Base-by-base conservation (phyloP, 108 stramenopile genomes). In the Parmales sp. region DNA sequence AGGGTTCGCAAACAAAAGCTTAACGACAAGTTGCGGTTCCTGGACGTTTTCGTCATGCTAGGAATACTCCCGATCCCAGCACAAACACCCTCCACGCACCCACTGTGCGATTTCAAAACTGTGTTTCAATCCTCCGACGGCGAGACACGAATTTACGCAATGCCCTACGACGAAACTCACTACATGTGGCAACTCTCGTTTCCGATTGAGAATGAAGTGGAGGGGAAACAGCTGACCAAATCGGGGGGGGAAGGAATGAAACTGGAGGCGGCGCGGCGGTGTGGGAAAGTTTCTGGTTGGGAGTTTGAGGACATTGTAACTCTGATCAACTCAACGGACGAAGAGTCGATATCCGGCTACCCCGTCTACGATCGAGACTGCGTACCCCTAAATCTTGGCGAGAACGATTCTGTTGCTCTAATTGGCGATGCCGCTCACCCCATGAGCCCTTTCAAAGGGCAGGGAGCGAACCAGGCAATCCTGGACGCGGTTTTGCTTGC, bases 171-270 rank as follows among this genome's bases (percentile, higher is more conserved):
- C n/a, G n/a, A 20, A 3, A 39, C 13, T 85, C 88, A 16, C 8
- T 60, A 80, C 65, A 91, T 91, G 90, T 91, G 90, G 90, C 90
- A 91, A 45, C 76, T 91, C 13, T 83, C 82, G 63, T 89, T 91
- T 67, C 87, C 87, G 16, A 71, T 89, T 0, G 29, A 28, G 73
- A 69, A 76, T 22, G 87, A 89, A 70, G 37, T 37, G 26, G 74
- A 77, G 23, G 85, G 86, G 36, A 74, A 74, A 38, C 69, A 69
- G 20, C 46, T 85, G 29, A 82, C 76, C 39, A 29, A 50, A 51
- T 29, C 49, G 0, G 86, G 88, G 25, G 68, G 83, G 2, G 19
- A 60, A 7, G 84, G 80, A 0, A 51, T 88, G 60, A 83, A 85
- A 54, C 68, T 75, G 34, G 78, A 87, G 69, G 87, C 90, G 2